phyloP scores from a whole-genome alignment of 148 eudicot genomes.

The Gaultheria prostrata region DNA sequence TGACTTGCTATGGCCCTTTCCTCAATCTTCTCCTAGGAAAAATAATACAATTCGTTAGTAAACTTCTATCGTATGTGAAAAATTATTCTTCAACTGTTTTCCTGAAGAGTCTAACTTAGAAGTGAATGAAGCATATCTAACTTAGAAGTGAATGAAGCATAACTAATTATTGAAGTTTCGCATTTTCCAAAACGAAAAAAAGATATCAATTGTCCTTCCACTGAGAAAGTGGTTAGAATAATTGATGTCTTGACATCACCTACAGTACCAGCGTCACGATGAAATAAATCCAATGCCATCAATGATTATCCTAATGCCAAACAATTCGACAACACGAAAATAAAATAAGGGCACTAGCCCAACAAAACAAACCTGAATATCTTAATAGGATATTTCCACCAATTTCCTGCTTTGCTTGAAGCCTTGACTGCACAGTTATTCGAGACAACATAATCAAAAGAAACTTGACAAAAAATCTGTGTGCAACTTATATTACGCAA shows the following conservation, averaged over 20 bases:
- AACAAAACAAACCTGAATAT: slow-evolving; percentile 62
- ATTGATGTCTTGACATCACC: no score
- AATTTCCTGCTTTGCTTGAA: slow-evolving; percentile 94
- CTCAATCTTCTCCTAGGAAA: not conserved
- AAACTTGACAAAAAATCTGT: not conserved
- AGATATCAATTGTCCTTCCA: not conserved
- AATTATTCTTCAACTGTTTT: not conserved
- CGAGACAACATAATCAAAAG: slow-evolving; percentile 5
- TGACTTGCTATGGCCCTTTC: not conserved
- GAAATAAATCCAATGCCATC: not conserved
- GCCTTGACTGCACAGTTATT: slow-evolving; percentile 66
- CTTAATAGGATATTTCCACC: slow-evolving; percentile 56
- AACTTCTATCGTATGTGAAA: not conserved
- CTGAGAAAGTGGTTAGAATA: not conserved
- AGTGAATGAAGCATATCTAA: not conserved
- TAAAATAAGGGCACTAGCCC: not conserved
- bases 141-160: not conserved
- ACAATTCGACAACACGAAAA: not conserved
- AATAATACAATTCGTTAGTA: not conserved
- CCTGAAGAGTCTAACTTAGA: not conserved
- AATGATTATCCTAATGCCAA: not conserved
- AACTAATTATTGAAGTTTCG: not conserved
- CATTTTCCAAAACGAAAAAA: not conserved
- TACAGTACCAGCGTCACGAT: not conserved
- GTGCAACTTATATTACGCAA: not conserved